Evolutionary conservation across 768 basidiomycete genomes (phyloP).

Genomic region (Suillus hirtellus): DNA sequence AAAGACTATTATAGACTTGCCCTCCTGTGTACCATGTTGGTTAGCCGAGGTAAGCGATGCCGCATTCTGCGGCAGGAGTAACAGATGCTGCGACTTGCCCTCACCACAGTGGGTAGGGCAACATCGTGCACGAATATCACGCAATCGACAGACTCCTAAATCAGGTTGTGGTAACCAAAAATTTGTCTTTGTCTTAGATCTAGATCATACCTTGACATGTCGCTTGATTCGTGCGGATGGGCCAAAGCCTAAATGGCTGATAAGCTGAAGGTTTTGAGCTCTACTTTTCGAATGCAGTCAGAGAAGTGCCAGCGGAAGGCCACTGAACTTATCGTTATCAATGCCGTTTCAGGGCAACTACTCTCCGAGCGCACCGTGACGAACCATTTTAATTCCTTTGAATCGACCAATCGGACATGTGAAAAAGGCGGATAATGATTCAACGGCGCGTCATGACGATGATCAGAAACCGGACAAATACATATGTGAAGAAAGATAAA

Average conservation of each 20-base stretch:
- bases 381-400: not conserved
- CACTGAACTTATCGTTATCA: slow-evolving; percentile 1
- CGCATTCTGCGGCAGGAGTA: not conserved
- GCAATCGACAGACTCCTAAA: not conserved
- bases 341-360: not conserved
- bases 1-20: not conserved
- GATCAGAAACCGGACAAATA: not conserved
- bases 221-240: not conserved
- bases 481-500: slow-evolving; percentile 1
- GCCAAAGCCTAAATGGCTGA: not conserved
- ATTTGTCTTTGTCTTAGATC: not conserved
- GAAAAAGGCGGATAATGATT: not conserved
- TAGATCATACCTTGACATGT: not conserved
- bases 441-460: not conserved
- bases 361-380: not conserved
- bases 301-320: not conserved
- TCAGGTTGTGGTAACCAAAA: not conserved
- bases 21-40: not conserved
- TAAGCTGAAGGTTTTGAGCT: not conserved
- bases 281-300: not conserved
- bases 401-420: not conserved
- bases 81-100: not conserved
- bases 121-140: not conserved
- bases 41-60: not conserved
- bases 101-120: not conserved